Evolutionary conservation across 1,139 yeast species (phyloP).

Genomic region (Sugiyamaella neomexicana): DNA sequence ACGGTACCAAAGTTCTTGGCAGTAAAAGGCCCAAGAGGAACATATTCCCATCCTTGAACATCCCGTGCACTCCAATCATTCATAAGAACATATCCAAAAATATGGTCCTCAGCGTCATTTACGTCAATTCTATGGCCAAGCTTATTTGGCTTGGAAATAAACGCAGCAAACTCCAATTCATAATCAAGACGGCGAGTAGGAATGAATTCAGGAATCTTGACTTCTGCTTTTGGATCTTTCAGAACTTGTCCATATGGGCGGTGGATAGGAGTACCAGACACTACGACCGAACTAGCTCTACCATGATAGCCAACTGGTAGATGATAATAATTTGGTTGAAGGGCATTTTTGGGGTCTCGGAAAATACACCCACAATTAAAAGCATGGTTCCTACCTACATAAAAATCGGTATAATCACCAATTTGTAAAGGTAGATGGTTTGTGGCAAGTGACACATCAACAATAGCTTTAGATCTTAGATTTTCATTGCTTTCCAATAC

Average conservation of each 20-base stretch:
- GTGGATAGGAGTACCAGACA: slow-evolving; percentile 33
- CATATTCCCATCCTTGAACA: slow-evolving; percentile 36
- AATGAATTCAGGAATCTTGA: slow-evolving; percentile 23
- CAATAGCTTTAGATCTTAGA: slow-evolving; percentile 17
- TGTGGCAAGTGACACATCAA: slow-evolving; percentile 17
- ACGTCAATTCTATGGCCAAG: slow-evolving; percentile 30
- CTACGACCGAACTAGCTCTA: slow-evolving; percentile 34
- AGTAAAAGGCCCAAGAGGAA: slow-evolving; percentile 35
- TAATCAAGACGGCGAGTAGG: slow-evolving; percentile 30
- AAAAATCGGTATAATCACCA: slow-evolving; percentile 35
- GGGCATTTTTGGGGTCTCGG: slow-evolving; percentile 31
- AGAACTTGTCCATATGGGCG: slow-evolving; percentile 34
- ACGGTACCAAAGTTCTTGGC: slow-evolving; percentile 35
- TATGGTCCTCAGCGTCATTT: slow-evolving; percentile 30
- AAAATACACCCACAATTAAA: slow-evolving; percentile 33
- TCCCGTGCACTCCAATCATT: slow-evolving; percentile 37
- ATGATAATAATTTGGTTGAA: slow-evolving; percentile 33
- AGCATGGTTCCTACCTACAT: slow-evolving; percentile 32
- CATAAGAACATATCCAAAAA: slow-evolving; percentile 36
- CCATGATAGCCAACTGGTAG: slow-evolving; percentile 37
- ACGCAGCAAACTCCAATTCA: slow-evolving; percentile 34
- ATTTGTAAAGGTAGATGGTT: slow-evolving; percentile 30
- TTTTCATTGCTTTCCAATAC: slow-evolving; percentile 25
- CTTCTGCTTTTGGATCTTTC: slow-evolving; percentile 21
- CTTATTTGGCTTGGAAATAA: slow-evolving; percentile 27